Conservation (phyloP, 2,329 filamentous ascomycete genomes). For the Pseudocercospora cruenta region DNA sequence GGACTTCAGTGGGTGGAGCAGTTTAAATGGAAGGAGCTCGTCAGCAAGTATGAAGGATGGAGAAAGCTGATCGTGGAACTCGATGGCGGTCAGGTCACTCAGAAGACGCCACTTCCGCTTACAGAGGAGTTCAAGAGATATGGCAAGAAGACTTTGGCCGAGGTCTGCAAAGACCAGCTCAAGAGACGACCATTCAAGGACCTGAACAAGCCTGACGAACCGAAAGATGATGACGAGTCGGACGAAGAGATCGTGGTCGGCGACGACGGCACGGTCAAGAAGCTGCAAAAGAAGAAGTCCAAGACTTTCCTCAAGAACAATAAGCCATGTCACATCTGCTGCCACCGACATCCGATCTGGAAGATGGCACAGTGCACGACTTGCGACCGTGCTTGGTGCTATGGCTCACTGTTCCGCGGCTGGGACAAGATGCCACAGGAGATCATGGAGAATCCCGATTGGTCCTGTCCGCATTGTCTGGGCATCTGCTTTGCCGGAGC, state of each 20-base stretch:
- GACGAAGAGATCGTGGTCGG: conserved; percentile 62
- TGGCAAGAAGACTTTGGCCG: conserved; percentile 78
- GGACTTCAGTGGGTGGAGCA: conserved; percentile 90
- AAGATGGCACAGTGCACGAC: conserved; percentile 79
- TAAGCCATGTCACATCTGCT: conserved; percentile 78
- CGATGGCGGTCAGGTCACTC: conserved; percentile 63
- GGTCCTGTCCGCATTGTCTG: conserved; percentile 86
- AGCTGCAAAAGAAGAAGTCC: conserved; percentile 63
- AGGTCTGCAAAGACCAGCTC: conserved; percentile 92
- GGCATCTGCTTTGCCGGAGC: conserved; percentile 84
- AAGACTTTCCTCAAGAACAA: conserved; percentile 55
- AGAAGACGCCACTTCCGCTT: conserved; percentile 70
- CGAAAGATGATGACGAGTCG: conserved; percentile 49
- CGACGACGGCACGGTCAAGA: conserved; percentile 66
- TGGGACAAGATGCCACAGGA: conserved; percentile 87
- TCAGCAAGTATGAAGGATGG: conserved; percentile 80
- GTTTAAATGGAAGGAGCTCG: conserved; percentile 80
- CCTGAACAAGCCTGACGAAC: conserved; percentile 64
- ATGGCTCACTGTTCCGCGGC: conserved; percentile 86
- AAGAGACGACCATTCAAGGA: conserved; percentile 80
- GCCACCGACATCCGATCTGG: conserved; percentile 77
- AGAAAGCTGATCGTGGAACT: conserved; percentile 75
- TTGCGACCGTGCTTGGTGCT: conserved; percentile 82
- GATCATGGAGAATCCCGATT: conserved; percentile 77
- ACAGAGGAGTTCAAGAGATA: conserved; percentile 68